These are phyloP conservation scores for Nigrospora osmanthi DNA, from an alignment of 2,329 filamentous ascomycete genomes.

Conservation along the genomic window DNA sequence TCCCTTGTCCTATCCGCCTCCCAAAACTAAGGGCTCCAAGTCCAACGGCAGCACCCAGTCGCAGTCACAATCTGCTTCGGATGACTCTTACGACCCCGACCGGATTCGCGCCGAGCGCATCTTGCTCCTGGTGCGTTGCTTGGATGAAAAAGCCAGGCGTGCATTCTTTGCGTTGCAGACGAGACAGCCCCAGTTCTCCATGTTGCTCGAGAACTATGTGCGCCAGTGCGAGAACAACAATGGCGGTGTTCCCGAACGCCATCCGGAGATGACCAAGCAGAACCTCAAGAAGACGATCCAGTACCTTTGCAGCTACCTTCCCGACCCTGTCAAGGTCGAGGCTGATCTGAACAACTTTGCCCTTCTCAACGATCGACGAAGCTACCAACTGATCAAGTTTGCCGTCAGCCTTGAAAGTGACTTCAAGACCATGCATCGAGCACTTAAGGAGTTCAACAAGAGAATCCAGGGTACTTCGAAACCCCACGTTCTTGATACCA, in stretches of 20 bases:
- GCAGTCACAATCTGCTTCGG: constrained; percentile 24
- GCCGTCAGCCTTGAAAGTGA: constrained; percentile 80
- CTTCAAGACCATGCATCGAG: constrained; percentile 83
- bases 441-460: constrained; percentile 83
- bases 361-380: constrained; percentile 81
- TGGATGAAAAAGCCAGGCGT: constrained; percentile 71
- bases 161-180: constrained; percentile 84
- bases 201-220: constrained; percentile 68
- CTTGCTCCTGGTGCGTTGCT: constrained; percentile 68
- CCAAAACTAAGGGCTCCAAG: constrained; percentile 54
- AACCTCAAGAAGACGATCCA: constrained; percentile 67
- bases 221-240: constrained; percentile 85
- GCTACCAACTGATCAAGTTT: constrained; percentile 83
- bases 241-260: constrained; percentile 71
- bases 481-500: constrained; percentile 64
- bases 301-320: constrained; percentile 66
- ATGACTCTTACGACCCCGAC: constrained; percentile 54
- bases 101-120: constrained; percentile 78
- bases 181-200: constrained; percentile 67
- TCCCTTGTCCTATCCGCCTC: constrained; percentile 79
- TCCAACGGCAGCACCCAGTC: constrained; percentile 47
- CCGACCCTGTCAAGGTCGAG: constrained; percentile 64
- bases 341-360: constrained; percentile 85
- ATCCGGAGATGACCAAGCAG: constrained; percentile 60
- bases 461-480: constrained; percentile 63